Percentiles rank a stretch among this genome's conserved stretches.
phyloP scores from a whole-genome alignment of 139 green algal species.

The Chlorella sp. region DNA sequence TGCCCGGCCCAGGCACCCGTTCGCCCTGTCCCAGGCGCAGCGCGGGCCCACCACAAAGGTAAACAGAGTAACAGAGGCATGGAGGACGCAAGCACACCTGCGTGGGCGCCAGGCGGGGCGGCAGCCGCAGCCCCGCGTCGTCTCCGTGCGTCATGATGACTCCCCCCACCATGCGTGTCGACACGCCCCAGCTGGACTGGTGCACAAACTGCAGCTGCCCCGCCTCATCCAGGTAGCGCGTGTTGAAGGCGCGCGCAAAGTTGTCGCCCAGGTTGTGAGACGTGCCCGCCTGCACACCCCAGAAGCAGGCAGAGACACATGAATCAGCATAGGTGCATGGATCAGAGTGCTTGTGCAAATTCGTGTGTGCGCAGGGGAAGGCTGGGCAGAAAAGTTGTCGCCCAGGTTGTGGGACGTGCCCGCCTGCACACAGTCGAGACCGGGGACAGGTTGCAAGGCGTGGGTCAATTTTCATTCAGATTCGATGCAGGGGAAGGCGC shows the following conservation, averaged over 20 bases:
- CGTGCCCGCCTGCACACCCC: conserved; percentile 85
- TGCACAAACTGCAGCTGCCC: conserved; percentile 81
- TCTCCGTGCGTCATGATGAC: conserved; percentile 99
- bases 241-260: conserved; percentile 92
- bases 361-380: too few species aligned
- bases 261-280: conserved; percentile 97
- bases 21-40: background rate
- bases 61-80: too few species aligned
- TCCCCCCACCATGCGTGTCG: conserved; percentile 93
- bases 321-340: too few species aligned
- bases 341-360: too few species aligned
- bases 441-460: too few species aligned
- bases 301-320: too few species aligned
- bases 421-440: conserved; percentile 83
- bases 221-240: conserved; percentile 70
- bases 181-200: conserved; percentile 92
- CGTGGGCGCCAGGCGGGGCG: conserved; percentile 89
- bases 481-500: too few species aligned
- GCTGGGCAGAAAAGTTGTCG: conserved; percentile 76
- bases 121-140: conserved; percentile 92
- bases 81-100: conserved; percentile 72
- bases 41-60: background rate
- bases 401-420: conserved; percentile 98
- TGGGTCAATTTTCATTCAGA: too few species aligned
- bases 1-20: background rate